These are phyloP conservation scores for Pythium oligandrum DNA, from an alignment of 352 stramenopile species.

Conservation along the genomic window DNA sequence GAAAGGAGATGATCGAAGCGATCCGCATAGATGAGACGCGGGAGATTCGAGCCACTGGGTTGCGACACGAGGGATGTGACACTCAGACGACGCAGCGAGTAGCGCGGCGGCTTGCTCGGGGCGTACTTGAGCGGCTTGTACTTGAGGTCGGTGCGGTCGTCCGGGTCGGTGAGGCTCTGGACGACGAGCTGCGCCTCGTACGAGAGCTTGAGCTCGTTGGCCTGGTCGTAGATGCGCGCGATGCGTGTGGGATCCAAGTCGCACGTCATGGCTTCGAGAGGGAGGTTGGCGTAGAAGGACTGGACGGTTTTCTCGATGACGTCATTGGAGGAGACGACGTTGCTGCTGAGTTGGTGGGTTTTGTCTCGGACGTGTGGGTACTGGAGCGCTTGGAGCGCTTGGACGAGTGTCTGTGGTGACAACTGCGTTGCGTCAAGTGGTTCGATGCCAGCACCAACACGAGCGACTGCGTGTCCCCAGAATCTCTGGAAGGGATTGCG, in stretches of 20 bases:
- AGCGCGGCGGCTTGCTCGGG: conserved; percentile 35
- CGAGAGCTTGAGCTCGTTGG: conserved; percentile 66
- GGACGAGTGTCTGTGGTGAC: conserved; percentile 27
- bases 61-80: neutral
- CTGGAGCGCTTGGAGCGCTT: conserved; percentile 38
- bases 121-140: conserved; percentile 79
- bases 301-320: conserved; percentile 47
- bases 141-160: conserved; percentile 29
- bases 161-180: conserved; percentile 28
- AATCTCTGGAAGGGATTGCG: conserved; percentile 33
- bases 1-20: neutral
- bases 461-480: conserved; percentile 47
- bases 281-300: conserved; percentile 61
- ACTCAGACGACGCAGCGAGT: conserved; percentile 31
- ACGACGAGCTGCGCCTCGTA: conserved; percentile 64
- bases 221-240: conserved; percentile 59
- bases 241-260: conserved; percentile 59
- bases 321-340: conserved; percentile 25
- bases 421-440: conserved; percentile 24
- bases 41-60: neutral
- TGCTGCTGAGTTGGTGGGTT: conserved; percentile 32
- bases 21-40: neutral
- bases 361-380: conserved; percentile 25
- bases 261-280: conserved; percentile 59
- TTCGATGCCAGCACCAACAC: conserved; percentile 29